A percentile compares a stretch with the other conserved stretches of the same genome.
Conservation (phyloP, 2,329 filamentous ascomycete genomes). For the Magnaporthiopsis incrustans region DNA sequence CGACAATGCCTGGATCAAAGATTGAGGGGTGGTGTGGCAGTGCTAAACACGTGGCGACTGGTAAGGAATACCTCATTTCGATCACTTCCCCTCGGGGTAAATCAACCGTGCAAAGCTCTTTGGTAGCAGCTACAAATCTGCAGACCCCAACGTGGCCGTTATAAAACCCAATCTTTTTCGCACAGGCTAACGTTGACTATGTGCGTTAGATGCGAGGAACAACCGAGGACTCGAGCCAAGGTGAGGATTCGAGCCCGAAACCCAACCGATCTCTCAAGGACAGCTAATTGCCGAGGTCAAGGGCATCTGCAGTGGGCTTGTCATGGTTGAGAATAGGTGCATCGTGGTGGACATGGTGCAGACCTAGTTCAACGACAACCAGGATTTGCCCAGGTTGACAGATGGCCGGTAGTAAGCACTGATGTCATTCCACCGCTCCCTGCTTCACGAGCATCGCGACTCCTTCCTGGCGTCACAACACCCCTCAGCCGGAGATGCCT, state of each 20-base stretch:
- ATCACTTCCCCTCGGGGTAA: too few relatives aligned
- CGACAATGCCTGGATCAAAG: too few relatives aligned
- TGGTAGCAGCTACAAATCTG: too few relatives aligned
- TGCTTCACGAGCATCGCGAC: constrained; percentile 76
- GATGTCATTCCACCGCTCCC: constrained; percentile 70
- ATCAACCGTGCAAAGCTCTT: too few relatives aligned
- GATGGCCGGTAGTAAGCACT: constrained; percentile 77
- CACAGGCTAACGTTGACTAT: too few relatives aligned
- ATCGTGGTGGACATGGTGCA: constrained; percentile 70
- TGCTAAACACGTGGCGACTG: too few relatives aligned
- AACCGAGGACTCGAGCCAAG: constrained; percentile 32
- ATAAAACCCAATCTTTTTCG: too few relatives aligned
- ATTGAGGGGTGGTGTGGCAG: too few relatives aligned
- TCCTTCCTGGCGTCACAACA: constrained; percentile 86
- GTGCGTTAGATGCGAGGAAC: too few relatives aligned
- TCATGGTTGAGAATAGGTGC: constrained; percentile 20
- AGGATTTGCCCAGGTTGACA: constrained; percentile 38
- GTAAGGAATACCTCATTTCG: too few relatives aligned
- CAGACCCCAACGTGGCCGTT: too few relatives aligned
- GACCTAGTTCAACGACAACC: constrained; percentile 28
- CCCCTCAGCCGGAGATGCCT: constrained; percentile 53
- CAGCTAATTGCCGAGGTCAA: constrained; percentile 77
- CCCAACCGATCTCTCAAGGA: constrained; percentile 63
- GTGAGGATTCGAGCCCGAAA: constrained; percentile 44
- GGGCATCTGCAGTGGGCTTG: constrained; percentile 72